Conservation (phyloP, 2,329 filamentous ascomycete species). For the Trichoderma hamatum region DNA sequence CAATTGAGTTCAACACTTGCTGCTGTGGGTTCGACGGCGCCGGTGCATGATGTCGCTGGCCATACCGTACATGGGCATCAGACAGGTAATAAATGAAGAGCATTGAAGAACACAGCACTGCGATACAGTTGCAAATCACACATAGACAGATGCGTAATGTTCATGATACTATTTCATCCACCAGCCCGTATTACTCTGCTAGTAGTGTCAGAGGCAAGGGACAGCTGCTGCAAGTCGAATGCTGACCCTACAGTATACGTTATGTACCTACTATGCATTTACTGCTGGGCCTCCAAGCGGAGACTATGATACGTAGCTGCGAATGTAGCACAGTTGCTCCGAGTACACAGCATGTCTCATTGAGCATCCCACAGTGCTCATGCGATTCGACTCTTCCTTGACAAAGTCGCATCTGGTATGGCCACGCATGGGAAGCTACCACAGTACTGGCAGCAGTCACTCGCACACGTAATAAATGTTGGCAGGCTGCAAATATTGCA, state of each 20-base stretch:
- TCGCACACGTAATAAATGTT: background rate
- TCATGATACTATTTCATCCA: no score
- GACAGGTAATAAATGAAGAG: background rate
- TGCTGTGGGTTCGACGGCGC: background rate
- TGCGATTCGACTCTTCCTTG: background rate
- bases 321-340: background rate
- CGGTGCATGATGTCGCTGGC: background rate
- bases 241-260: background rate
- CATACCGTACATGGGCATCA: background rate
- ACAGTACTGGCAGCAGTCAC: background rate
- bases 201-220: background rate
- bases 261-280: no score
- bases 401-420: no score
- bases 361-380: background rate
- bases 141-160: no score
- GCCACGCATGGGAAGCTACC: background rate
- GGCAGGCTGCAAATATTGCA: background rate
- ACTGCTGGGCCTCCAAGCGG: no score
- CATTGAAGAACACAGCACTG: no score
- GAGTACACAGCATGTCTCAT: background rate
- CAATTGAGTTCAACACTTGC: background rate
- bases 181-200: background rate
- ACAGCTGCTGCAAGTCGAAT: background rate
- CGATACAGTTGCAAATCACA: background rate
- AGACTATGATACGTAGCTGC: no score